phyloP scores from a whole-genome alignment of 2,329 filamentous ascomycete species.

The Penicillium sp. region DNA sequence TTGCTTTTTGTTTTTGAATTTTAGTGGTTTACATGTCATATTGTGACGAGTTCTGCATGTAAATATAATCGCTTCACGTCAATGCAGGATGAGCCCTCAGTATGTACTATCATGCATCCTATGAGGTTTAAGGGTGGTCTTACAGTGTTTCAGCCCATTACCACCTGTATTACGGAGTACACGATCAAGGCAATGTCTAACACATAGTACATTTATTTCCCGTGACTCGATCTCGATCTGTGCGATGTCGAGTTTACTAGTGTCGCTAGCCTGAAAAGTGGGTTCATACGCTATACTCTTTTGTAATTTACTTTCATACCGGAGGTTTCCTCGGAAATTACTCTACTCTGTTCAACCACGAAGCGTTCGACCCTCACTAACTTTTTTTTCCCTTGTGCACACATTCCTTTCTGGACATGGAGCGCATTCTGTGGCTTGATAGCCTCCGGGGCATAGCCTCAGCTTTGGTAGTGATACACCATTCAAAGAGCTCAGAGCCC shows the following conservation, averaged over 20 bases:
- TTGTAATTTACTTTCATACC: not conserved
- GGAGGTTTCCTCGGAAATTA: not conserved
- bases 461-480: not conserved
- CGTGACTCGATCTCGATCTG: not conserved
- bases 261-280: not conserved
- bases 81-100: not conserved
- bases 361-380: not conserved
- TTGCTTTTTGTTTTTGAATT: not conserved
- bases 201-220: not conserved
- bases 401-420: not conserved
- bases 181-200: not conserved
- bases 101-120: not conserved
- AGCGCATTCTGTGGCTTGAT: not conserved
- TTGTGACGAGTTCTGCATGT: not conserved
- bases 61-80: too few relatives aligned
- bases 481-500: not conserved
- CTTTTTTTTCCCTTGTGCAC: not conserved
- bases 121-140: not conserved
- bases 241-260: not conserved
- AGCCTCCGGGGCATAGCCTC: slow-evolving; percentile 4
- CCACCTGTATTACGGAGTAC: not conserved
- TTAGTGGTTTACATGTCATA: not conserved
- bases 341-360: not conserved
- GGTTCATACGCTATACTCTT: not conserved
- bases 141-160: not conserved